Percentiles rank a stretch among this genome's conserved stretches.
phyloP scores from a whole-genome alignment of 163 green algal species.

The Chlamydomonas reinhardtii region DNA sequence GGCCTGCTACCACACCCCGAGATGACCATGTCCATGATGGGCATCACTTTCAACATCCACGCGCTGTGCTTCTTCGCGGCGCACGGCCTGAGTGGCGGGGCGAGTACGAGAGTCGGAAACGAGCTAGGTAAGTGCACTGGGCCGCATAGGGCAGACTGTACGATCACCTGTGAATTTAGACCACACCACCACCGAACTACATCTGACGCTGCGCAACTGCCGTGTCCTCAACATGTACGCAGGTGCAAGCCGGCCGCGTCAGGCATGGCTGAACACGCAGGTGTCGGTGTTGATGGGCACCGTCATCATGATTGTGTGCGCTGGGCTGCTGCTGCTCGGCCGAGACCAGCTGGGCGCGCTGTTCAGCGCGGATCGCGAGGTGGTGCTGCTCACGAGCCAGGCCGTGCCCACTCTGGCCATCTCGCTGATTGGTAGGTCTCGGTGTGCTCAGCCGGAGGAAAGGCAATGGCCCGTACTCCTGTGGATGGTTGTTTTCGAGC shows the following conservation, averaged over 20 bases:
- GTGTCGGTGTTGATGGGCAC: slow-evolving; percentile 68
- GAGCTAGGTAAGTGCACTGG: slow-evolving; percentile 58
- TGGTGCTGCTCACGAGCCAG: slow-evolving; percentile 67
- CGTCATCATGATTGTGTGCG: slow-evolving; percentile 61
- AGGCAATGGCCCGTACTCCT: too few species aligned
- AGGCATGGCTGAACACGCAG: slow-evolving; percentile 73
- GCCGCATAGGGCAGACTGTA: too few species aligned
- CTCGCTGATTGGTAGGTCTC: slow-evolving; percentile 64
- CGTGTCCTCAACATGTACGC: not conserved
- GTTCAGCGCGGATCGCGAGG: slow-evolving; percentile 62
- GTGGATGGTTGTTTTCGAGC: too few species aligned
- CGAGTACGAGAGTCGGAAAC: slow-evolving; percentile 69
- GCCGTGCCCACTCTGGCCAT: slow-evolving; percentile 68
- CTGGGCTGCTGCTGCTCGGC: slow-evolving; percentile 54
- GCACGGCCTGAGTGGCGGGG: slow-evolving; percentile 66
- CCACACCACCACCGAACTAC: too few species aligned
- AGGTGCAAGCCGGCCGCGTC: slow-evolving; percentile 63
- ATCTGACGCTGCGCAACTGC: not conserved
- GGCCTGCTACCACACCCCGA: slow-evolving; percentile 67
- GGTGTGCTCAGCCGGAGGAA: too few species aligned
- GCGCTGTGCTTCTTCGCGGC: slow-evolving; percentile 77
- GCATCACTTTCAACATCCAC: slow-evolving; percentile 80
- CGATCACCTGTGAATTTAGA: too few species aligned
- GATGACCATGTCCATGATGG: slow-evolving; percentile 74
- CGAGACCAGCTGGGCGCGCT: slow-evolving; percentile 62